A percentile compares a stretch with the other conserved stretches of the same genome.
Evolutionary conservation across 208 protist species (phyloP).

Genomic region (Wallacemonas collosoma): DNA sequence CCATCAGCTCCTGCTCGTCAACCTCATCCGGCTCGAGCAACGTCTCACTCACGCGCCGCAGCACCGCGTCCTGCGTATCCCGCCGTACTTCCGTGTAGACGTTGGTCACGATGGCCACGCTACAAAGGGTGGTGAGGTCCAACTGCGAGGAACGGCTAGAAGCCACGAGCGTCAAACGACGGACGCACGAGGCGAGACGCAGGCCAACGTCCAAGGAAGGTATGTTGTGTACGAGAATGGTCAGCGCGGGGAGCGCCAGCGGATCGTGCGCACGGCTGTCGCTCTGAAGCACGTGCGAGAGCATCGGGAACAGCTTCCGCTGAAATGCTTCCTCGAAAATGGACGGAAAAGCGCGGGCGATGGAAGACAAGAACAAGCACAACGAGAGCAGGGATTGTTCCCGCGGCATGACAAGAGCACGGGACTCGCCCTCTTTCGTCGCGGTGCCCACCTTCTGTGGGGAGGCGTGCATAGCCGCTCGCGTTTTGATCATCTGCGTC

Average conservation of each 20-base stretch:
- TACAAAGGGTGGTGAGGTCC: constrained; percentile 22
- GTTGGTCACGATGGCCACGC: constrained; percentile 36
- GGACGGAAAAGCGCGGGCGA: constrained; percentile 34
- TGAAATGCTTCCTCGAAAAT: constrained; percentile 47
- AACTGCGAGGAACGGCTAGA: not conserved
- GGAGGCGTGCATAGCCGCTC: constrained; percentile 13
- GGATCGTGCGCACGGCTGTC: constrained; percentile 38
- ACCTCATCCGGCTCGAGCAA: constrained; percentile 30
- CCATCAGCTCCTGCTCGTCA: not conserved
- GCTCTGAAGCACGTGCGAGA: constrained; percentile 43
- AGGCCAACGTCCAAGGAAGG: constrained; percentile 31
- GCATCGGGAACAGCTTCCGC: constrained; percentile 46
- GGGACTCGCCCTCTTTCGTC: constrained; percentile 17
- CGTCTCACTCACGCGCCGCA: constrained; percentile 53
- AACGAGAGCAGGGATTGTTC: constrained; percentile 48
- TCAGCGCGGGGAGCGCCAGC: constrained; percentile 54
- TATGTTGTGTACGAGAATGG: constrained; percentile 68
- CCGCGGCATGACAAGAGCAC: constrained; percentile 15
- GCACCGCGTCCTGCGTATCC: constrained; percentile 34
- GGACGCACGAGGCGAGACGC: constrained; percentile 12
- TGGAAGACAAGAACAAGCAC: constrained; percentile 46
- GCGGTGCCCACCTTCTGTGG: constrained; percentile 1
- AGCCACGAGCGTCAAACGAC: constrained; percentile 3
- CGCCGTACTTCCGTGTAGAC: constrained; percentile 52
- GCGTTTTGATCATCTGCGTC: constrained; percentile 22